phyloP scores from a whole-genome alignment of 2,329 filamentous ascomycete genomes.

The Fusarium chlamydosporum region DNA sequence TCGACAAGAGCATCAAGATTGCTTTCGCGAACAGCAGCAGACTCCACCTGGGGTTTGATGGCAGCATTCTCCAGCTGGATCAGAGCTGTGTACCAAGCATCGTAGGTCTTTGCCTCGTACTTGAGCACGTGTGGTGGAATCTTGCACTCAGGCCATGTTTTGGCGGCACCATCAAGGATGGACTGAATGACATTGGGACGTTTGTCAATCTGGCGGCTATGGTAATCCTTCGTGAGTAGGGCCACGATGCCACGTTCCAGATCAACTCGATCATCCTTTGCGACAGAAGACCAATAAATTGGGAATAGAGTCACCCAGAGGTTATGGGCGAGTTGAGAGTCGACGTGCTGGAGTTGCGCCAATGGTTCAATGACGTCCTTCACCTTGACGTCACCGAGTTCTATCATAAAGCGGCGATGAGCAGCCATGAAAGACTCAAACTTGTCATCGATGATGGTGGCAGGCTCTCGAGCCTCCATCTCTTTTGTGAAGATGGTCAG shows the following conservation, averaged over 20 bases:
- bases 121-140: conserved; percentile 97
- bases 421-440: conserved; percentile 83
- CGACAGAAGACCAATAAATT: conserved; percentile 90
- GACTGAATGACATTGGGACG: conserved; percentile 96
- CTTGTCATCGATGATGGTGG: conserved; percentile 83
- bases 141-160: conserved; percentile 88
- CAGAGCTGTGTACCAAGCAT: conserved; percentile 96
- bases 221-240: conserved; percentile 93
- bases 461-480: conserved; percentile 74
- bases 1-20: conserved; percentile 97
- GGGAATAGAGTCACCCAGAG: conserved; percentile 94
- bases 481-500: conserved; percentile 83
- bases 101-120: conserved; percentile 92
- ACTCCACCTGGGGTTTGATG: conserved; percentile 87
- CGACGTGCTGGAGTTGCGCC: conserved; percentile 90
- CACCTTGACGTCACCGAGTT: conserved; percentile 87
- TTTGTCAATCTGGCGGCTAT: conserved; percentile 93
- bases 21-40: conserved; percentile 87
- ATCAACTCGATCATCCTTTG: conserved; percentile 89
- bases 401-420: conserved; percentile 85
- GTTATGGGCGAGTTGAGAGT: conserved; percentile 84
- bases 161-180: conserved; percentile 87
- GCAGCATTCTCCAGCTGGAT: conserved; percentile 91
- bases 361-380: conserved; percentile 92
- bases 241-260: conserved; percentile 92